These are phyloP conservation scores for Botrytis squamosa DNA, from an alignment of 2,329 filamentous ascomycete species.

Conservation along the genomic window DNA sequence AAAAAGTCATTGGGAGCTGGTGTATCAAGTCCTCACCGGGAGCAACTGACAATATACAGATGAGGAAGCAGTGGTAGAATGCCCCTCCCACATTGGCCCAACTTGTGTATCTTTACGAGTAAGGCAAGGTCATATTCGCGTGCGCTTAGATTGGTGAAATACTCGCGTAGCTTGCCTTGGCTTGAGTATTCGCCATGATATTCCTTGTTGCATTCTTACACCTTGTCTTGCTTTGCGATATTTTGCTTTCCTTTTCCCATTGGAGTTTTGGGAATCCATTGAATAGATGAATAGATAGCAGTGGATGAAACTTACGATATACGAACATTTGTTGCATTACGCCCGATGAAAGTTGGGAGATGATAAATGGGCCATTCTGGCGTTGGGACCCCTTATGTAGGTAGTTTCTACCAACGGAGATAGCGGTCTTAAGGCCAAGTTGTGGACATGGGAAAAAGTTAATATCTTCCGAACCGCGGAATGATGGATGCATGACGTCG, in stretches of 20 bases:
- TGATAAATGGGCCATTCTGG: neutral
- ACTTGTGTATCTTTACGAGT: neutral
- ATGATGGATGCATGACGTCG: neutral
- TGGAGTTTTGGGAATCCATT: neutral
- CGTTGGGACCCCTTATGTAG: neutral
- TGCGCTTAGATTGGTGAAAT: neutral
- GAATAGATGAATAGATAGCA: neutral
- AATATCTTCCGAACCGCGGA: no score
- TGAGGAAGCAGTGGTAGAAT: neutral
- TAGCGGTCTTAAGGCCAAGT: neutral
- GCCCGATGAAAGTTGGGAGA: neutral
- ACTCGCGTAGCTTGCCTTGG: neutral
- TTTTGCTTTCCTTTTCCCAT: neutral
- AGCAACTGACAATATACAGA: neutral
- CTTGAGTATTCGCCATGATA: neutral
- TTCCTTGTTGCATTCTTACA: no score
- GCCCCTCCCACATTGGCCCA: neutral
- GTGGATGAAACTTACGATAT: neutral
- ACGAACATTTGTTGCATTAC: neutral
- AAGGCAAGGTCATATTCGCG: neutral
- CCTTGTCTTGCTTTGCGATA: neutral
- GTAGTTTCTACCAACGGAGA: neutral
- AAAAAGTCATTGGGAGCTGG: neutral
- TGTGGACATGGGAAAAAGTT: neutral
- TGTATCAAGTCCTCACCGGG: neutral